Evolutionary conservation across 768 basidiomycete species (phyloP).

Genomic region (Chalciporus chontae): DNA sequence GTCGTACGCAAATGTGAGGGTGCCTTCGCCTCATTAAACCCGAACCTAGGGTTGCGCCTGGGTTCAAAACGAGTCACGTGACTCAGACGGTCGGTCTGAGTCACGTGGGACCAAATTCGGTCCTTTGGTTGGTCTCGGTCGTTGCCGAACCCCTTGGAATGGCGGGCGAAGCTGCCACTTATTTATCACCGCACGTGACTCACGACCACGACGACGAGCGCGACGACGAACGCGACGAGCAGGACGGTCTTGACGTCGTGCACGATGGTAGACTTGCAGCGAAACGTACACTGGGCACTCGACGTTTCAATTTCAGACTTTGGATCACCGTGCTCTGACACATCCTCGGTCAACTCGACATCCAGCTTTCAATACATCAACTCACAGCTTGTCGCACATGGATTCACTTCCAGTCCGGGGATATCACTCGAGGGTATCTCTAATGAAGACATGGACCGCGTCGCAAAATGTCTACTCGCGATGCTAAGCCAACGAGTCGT

Average conservation of each 20-base stretch:
- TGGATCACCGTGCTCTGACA: constrained; percentile 40
- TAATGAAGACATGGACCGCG: constrained; percentile 48
- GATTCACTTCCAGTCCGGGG: constrained; percentile 62
- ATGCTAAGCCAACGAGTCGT: constrained; percentile 79
- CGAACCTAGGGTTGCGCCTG: neutral
- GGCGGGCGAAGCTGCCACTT: neutral
- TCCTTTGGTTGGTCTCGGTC: neutral
- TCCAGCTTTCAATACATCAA: constrained; percentile 79
- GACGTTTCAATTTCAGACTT: constrained; percentile 41
- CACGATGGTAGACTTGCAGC: constrained; percentile 34
- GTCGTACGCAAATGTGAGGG: neutral
- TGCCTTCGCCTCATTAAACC: too few species aligned
- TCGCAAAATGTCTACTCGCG: constrained; percentile 71
- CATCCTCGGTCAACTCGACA: constrained; percentile 40
- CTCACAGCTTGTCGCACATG: constrained; percentile 78
- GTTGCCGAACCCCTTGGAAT: neutral
- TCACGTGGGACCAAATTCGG: neutral
- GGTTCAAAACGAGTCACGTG: neutral
- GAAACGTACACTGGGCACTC: constrained; percentile 53
- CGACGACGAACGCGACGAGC: constrained; percentile 9
- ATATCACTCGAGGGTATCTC: constrained; percentile 65
- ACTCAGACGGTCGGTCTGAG: too few species aligned
- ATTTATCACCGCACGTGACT: constrained; percentile 26
- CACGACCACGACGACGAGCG: constrained; percentile 15
- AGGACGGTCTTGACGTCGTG: neutral